phyloP scores from a whole-genome alignment of 305 asterid genomes.

The Coffea humblotiana region DNA sequence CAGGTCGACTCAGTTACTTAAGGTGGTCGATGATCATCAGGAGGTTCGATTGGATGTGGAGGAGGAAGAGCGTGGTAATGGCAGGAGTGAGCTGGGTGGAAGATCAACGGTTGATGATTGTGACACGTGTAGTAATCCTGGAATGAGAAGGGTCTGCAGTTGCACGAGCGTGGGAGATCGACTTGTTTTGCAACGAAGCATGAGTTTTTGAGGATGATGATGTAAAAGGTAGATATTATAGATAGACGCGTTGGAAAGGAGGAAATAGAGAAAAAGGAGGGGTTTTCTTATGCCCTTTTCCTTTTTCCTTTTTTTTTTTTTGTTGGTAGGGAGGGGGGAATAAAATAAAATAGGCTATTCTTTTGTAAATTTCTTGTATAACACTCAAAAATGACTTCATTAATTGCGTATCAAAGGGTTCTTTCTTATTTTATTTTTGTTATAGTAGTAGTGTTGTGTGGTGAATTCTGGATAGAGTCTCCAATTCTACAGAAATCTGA shows the following conservation, averaged over 20 bases:
- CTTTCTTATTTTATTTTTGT: background rate
- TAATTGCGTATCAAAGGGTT: background rate
- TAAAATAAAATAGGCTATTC: background rate
- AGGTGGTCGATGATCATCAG: conserved; percentile 16
- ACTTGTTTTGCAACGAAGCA: conserved; percentile 38
- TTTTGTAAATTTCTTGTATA: conserved; percentile 16
- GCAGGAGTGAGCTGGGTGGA: conserved; percentile 10
- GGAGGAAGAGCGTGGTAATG: conserved; percentile 6
- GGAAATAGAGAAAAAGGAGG: background rate
- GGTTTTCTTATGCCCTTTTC: background rate
- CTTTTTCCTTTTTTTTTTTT: background rate
- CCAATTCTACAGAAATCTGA: background rate
- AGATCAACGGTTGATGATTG: conserved; percentile 31
- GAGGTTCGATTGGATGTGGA: conserved; percentile 42
- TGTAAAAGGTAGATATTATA: background rate
- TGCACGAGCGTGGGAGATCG: conserved; percentile 24
- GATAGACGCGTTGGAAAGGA: too few relatives aligned
- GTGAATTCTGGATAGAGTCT: background rate
- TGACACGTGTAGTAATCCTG: conserved; percentile 30
- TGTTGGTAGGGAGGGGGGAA: too few relatives aligned
- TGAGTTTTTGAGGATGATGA: conserved; percentile 34
- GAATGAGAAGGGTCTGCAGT: conserved; percentile 35
- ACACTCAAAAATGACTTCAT: conserved; percentile 2
- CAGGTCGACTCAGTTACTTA: conserved; percentile 51
- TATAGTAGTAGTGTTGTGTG: background rate